phyloP scores from a whole-genome alignment of 768 basidiomycete genomes.

The Leccinum aurantiacum region DNA sequence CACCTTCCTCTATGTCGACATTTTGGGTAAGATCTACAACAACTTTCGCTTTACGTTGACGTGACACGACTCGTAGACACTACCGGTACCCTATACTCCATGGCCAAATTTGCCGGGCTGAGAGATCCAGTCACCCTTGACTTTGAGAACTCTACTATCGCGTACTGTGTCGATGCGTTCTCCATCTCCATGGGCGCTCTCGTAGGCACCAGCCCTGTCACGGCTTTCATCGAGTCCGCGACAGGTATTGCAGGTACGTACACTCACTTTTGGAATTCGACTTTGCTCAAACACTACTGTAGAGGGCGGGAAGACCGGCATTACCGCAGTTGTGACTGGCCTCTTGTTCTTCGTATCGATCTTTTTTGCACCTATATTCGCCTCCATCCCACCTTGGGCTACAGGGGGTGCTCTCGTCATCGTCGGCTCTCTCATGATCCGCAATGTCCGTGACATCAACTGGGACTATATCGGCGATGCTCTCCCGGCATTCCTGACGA shows the following conservation, averaged over 20 bases:
- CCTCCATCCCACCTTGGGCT: constrained; percentile 84
- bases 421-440: constrained; percentile 87
- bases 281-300: constrained; percentile 15
- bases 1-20: constrained; percentile 89
- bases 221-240: constrained; percentile 80
- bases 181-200: constrained; percentile 80
- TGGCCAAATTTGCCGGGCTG: constrained; percentile 90
- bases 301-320: constrained; percentile 88
- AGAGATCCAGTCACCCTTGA: constrained; percentile 79
- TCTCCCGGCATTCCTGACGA: constrained; percentile 82
- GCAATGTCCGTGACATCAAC: constrained; percentile 83
- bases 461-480: constrained; percentile 87
- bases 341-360: constrained; percentile 79
- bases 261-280: neutral
- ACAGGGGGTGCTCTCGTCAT: constrained; percentile 85
- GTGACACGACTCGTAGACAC: constrained; percentile 29
- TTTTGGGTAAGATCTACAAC: constrained; percentile 53
- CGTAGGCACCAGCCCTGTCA: constrained; percentile 78
- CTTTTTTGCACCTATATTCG: constrained; percentile 89
- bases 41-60: neutral
- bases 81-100: constrained; percentile 79
- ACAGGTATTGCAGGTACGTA: constrained; percentile 70
- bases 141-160: constrained; percentile 80
- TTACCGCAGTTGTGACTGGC: constrained; percentile 73
- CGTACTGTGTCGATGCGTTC: constrained; percentile 83